phyloP scores from a whole-genome alignment of 2,329 filamentous ascomycete species.

The Arthrocladium fulminans region DNA sequence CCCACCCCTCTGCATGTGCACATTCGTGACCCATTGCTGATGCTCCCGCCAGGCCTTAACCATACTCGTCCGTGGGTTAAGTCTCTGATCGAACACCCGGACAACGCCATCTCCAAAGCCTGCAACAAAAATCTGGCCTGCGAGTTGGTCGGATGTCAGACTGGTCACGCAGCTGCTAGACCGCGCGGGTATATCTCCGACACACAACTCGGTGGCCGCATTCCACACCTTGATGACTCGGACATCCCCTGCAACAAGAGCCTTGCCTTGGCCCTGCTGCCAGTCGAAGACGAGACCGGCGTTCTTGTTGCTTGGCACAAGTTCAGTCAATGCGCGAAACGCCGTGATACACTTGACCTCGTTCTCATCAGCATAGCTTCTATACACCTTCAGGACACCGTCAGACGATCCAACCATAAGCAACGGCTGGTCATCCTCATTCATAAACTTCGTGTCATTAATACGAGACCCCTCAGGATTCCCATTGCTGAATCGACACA shows the following conservation, averaged over 20 bases:
- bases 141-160: slow-evolving; percentile 93
- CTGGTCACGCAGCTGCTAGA: slow-evolving; percentile 94
- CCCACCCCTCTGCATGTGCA: slow-evolving; percentile 93
- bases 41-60: slow-evolving; percentile 96
- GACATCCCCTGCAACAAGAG: slow-evolving; percentile 92
- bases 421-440: slow-evolving; percentile 92
- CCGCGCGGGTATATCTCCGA: slow-evolving; percentile 77
- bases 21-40: slow-evolving; percentile 87
- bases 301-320: slow-evolving; percentile 88
- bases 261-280: slow-evolving; percentile 93
- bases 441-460: slow-evolving; percentile 93
- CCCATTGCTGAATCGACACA: slow-evolving; percentile 85
- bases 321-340: slow-evolving; percentile 85
- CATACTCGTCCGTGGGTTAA: slow-evolving; percentile 80
- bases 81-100: slow-evolving; percentile 82
- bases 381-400: slow-evolving; percentile 85
- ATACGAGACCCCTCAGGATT: slow-evolving; percentile 88
- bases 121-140: slow-evolving; percentile 89
- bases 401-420: slow-evolving; percentile 93
- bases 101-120: slow-evolving; percentile 94
- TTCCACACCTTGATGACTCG: slow-evolving; percentile 96
- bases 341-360: slow-evolving; percentile 78
- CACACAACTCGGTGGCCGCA: slow-evolving; percentile 83
- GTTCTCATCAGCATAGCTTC: slow-evolving; percentile 72
- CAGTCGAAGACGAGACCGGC: slow-evolving; percentile 96